phyloP scores from a whole-genome alignment of 345 rosid species.

The Arabis hirsuta region DNA sequence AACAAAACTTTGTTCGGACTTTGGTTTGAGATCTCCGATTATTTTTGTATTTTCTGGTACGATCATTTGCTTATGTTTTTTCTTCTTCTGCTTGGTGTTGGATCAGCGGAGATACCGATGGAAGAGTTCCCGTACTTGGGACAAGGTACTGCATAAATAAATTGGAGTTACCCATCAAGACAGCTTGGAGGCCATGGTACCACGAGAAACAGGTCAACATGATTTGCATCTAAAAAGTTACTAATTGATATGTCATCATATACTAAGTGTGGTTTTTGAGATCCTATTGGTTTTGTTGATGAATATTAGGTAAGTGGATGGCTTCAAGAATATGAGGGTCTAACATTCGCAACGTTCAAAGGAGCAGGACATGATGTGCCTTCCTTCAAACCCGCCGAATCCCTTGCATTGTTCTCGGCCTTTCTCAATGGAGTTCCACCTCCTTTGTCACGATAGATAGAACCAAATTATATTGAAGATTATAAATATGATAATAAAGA shows the following conservation, averaged over 20 bases:
- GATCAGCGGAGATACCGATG: slow-evolving; percentile 91
- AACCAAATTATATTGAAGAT: background rate
- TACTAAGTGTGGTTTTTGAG: background rate
- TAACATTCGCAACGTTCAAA: slow-evolving; percentile 77
- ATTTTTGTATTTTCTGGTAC: background rate
- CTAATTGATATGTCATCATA: background rate
- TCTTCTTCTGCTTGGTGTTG: slow-evolving; percentile 12
- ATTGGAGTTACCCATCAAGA: slow-evolving; percentile 61
- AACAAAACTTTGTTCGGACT: background rate
- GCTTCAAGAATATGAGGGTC: slow-evolving; percentile 86
- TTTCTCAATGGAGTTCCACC: slow-evolving; percentile 62
- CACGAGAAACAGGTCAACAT: slow-evolving; percentile 68
- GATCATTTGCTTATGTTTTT: slow-evolving; percentile 2
- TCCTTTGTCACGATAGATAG: slow-evolving; percentile 40
- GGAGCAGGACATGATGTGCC: slow-evolving; percentile 99
- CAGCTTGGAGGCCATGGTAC: slow-evolving; percentile 92
- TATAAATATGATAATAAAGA: slow-evolving; percentile 1
- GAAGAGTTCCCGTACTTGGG: slow-evolving; percentile 83
- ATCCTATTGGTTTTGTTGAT: background rate
- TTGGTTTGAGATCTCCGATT: slow-evolving; percentile 2
- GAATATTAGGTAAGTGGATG: slow-evolving; percentile 80
- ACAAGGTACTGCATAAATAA: slow-evolving; percentile 73
- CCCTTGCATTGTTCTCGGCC: slow-evolving; percentile 72
- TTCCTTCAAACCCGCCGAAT: slow-evolving; percentile 71
- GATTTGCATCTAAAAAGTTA: background rate